Conservation (phyloP, 179 eudicot species). For the Spergularia azorica region DNA sequence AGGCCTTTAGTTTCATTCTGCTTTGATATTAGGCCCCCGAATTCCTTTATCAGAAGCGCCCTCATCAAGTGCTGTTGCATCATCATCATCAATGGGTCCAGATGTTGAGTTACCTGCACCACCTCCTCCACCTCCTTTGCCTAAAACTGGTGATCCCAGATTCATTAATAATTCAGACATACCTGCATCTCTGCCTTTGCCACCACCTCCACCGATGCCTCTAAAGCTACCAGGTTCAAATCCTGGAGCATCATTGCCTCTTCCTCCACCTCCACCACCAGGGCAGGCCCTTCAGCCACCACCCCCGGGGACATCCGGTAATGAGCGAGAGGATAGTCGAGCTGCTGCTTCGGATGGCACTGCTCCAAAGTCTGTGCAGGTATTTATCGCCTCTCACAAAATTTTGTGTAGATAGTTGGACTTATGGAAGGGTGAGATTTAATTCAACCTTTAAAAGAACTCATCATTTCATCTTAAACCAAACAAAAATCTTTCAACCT, state of each 20-base stretch:
- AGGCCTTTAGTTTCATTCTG: slow-evolving; percentile 17
- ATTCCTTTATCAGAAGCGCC: slow-evolving; percentile 68
- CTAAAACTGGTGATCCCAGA: slow-evolving; percentile 52
- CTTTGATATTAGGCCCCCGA: slow-evolving; percentile 64
- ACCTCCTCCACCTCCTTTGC: slow-evolving; percentile 92
- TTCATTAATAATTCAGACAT: slow-evolving; percentile 45
- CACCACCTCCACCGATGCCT: slow-evolving; percentile 90
- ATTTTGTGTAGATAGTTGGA: neutral
- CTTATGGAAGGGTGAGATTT: neutral
- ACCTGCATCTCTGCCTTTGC: slow-evolving; percentile 78
- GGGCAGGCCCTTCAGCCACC: slow-evolving; percentile 56
- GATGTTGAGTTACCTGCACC: slow-evolving; percentile 63
- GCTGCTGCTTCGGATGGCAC: slow-evolving; percentile 45
- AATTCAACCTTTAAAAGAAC: neutral
- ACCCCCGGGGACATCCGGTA: slow-evolving; percentile 64
- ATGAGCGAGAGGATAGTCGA: slow-evolving; percentile 49
- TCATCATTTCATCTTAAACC: neutral
- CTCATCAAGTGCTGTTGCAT: slow-evolving; percentile 34
- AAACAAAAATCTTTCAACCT: neutral
- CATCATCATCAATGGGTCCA: slow-evolving; percentile 43
- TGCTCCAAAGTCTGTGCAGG: slow-evolving; percentile 50
- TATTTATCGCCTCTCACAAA: slow-evolving; percentile 17
- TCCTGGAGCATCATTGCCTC: slow-evolving; percentile 57
- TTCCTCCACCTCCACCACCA: slow-evolving; percentile 70
- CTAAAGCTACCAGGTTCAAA: slow-evolving; percentile 59